phyloP scores from a whole-genome alignment of 2,329 filamentous ascomycete genomes.

The Penicillium capsulatum region DNA sequence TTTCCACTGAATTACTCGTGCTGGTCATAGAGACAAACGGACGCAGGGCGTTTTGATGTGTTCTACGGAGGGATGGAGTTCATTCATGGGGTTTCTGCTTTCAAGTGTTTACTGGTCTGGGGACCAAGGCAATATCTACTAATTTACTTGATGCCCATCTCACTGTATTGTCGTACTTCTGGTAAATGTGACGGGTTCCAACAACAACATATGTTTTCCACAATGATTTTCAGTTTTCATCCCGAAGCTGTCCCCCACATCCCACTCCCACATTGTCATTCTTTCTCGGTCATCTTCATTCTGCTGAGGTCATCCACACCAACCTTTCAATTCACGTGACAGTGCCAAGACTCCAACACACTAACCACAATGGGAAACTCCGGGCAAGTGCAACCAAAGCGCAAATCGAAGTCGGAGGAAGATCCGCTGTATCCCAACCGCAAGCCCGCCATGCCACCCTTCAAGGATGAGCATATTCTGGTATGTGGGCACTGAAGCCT shows the following conservation, averaged over 20 bases:
- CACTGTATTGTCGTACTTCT: too few relatives aligned
- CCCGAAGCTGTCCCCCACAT: too few relatives aligned
- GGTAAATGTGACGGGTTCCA: too few relatives aligned
- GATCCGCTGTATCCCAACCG: slow-evolving; percentile 17
- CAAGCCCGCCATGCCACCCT: slow-evolving; percentile 43
- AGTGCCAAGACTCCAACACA: slow-evolving; percentile 5
- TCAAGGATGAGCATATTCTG: slow-evolving; percentile 52
- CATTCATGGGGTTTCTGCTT: slow-evolving; percentile 1
- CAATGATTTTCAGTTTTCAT: too few relatives aligned
- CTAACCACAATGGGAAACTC: slow-evolving; percentile 22
- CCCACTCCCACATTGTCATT: too few relatives aligned
- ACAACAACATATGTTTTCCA: too few relatives aligned
- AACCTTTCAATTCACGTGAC: too few relatives aligned
- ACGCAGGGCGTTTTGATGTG: slow-evolving; percentile 22
- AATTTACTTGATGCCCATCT: too few relatives aligned
- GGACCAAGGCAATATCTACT: too few relatives aligned
- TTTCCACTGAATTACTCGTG: slow-evolving; percentile 20
- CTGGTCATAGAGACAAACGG: slow-evolving; percentile 31
- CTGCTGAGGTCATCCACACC: too few relatives aligned
- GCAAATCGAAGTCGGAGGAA: slow-evolving; percentile 19
- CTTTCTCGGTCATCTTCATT: too few relatives aligned
- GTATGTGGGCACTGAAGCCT: slow-evolving; percentile 29
- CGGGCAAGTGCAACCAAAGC: slow-evolving; percentile 1
- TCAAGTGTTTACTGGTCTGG: too few relatives aligned
- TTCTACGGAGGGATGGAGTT: slow-evolving; percentile 15